These are phyloP conservation scores for Effrenium voratum DNA, from an alignment of 73 alveolate species.

Conservation along the genomic window DNA sequence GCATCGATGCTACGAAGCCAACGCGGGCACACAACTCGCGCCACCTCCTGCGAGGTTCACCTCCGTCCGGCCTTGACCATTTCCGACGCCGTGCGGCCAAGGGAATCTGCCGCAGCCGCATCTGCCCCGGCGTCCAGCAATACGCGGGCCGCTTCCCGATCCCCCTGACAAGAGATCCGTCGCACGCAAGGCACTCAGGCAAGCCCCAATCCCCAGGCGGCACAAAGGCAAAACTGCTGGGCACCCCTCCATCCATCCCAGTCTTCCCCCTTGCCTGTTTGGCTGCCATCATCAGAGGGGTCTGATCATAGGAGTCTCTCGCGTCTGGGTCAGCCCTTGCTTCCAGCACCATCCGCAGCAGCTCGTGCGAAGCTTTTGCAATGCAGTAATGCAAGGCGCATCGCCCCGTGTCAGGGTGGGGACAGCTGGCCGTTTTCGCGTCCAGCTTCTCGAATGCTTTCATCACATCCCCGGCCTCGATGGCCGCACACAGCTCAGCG, in stretches of 20 bases:
- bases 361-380: slow-evolving; percentile 72
- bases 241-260: not conserved
- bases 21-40: not conserved
- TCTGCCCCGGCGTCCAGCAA: slow-evolving; percentile 89
- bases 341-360: slow-evolving; percentile 87
- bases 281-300: slow-evolving; percentile 93
- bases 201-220: not conserved
- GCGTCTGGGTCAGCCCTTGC: slow-evolving; percentile 88
- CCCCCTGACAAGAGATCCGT: slow-evolving; percentile 30
- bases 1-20: not conserved
- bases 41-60: not conserved
- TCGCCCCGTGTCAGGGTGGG: slow-evolving; percentile 91
- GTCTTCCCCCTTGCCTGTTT: slow-evolving; percentile 39
- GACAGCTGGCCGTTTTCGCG: slow-evolving; percentile 73
- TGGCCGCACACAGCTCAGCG: slow-evolving; percentile 64
- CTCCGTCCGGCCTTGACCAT: slow-evolving; percentile 65
- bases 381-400: slow-evolving; percentile 87
- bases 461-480: slow-evolving; percentile 75
- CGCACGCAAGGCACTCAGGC: not conserved
- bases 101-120: slow-evolving; percentile 67
- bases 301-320: slow-evolving; percentile 84
- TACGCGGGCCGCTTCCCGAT: slow-evolving; percentile 65
- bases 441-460: slow-evolving; percentile 76
- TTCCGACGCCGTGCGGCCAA: slow-evolving; percentile 80
- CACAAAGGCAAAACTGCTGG: not conserved